These are phyloP conservation scores for Penicillium olsonii DNA, from an alignment of 2,329 filamentous ascomycete genomes.

Conservation along the genomic window DNA sequence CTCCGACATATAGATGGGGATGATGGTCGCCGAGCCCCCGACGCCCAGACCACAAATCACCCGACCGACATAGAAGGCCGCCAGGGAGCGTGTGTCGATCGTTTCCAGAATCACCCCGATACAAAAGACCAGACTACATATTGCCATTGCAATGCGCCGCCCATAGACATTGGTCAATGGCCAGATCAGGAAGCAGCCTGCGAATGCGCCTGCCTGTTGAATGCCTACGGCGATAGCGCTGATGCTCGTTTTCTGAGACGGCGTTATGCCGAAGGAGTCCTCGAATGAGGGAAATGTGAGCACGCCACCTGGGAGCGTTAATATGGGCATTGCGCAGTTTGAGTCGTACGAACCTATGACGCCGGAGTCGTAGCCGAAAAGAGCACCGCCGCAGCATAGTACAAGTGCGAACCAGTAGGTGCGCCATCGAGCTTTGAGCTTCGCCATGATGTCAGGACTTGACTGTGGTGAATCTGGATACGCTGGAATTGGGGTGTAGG, in stretches of 20 bases:
- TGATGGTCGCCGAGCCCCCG: slow-evolving; percentile 48
- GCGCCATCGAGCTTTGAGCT: slow-evolving; percentile 42
- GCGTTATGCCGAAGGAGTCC: slow-evolving; percentile 45
- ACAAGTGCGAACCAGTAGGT: slow-evolving; percentile 56
- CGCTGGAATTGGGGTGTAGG: slow-evolving; percentile 22
- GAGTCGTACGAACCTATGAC: slow-evolving; percentile 39
- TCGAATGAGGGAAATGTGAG: slow-evolving; percentile 50
- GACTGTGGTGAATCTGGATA: slow-evolving; percentile 7
- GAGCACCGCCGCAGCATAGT: slow-evolving; percentile 54
- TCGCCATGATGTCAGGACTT: slow-evolving; percentile 2
- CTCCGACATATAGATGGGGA: slow-evolving; percentile 49
- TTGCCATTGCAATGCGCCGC: slow-evolving; percentile 47
- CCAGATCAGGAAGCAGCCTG: slow-evolving; percentile 54
- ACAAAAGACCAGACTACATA: slow-evolving; percentile 51
- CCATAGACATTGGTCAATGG: slow-evolving; percentile 51
- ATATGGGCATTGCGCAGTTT: neutral
- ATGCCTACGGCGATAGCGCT: slow-evolving; percentile 54
- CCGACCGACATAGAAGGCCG: slow-evolving; percentile 49
- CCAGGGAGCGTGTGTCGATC: slow-evolving; percentile 48
- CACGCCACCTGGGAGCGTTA: slow-evolving; percentile 42
- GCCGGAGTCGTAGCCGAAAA: slow-evolving; percentile 47
- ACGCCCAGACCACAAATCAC: slow-evolving; percentile 53
- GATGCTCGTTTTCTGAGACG: slow-evolving; percentile 43
- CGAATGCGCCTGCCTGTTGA: slow-evolving; percentile 56
- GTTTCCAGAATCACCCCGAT: slow-evolving; percentile 50